A percentile compares a stretch with the other conserved stretches of the same genome.
Evolutionary conservation across 257 asterid species (phyloP).

Genomic region (Primulina tabacum): DNA sequence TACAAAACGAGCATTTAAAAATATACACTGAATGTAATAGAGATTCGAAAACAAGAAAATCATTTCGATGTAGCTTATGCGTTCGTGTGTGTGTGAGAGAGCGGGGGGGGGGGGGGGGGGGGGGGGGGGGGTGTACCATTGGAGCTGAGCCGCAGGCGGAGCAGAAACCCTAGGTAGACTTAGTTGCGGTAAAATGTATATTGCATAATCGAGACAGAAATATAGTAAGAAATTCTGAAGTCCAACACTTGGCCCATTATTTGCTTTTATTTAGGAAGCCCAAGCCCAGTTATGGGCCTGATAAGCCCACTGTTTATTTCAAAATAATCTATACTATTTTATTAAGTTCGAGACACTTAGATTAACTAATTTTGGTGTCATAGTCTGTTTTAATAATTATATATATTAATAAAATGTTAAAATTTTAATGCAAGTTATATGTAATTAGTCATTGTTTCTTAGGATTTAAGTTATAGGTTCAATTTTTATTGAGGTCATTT

Average conservation of each 20-base stretch:
- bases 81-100: not conserved
- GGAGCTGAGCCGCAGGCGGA: slow-evolving; percentile 4
- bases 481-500: too few species aligned
- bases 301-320: too few species aligned
- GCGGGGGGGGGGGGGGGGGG: too few species aligned
- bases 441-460: too few species aligned
- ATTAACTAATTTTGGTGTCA: too few species aligned
- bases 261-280: not conserved
- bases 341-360: too few species aligned
- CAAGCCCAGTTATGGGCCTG: not conserved
- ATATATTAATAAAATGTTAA: too few species aligned
- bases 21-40: not conserved
- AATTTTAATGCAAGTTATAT: too few species aligned
- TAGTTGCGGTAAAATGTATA: not conserved
- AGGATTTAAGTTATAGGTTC: too few species aligned
- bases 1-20: too few species aligned
- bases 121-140: slow-evolving; percentile 22
- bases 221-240: not conserved
- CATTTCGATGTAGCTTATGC: not conserved
- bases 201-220: not conserved
- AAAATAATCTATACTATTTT: too few species aligned
- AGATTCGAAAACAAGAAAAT: not conserved
- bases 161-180: slow-evolving; percentile 25
- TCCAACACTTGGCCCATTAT: not conserved
- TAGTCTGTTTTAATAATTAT: too few species aligned